Base-by-base conservation (phyloP, 73 alveolate genomes). In the Loxodes magnus region DNA sequence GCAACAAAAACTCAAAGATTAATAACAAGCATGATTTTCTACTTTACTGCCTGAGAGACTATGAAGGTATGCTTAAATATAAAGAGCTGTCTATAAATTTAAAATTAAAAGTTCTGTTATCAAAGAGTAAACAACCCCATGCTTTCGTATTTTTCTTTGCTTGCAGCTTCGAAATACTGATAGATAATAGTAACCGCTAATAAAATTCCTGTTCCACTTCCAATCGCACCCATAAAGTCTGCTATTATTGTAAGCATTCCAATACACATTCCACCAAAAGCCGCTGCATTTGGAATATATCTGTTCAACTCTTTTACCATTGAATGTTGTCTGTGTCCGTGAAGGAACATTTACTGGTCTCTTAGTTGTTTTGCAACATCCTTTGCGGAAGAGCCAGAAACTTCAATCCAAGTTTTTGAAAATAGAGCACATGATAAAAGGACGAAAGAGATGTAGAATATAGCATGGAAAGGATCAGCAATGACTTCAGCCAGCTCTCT, bases 181-280 rank as follows among this genome's bases (percentile, higher is more conserved):
- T 95, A 95, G 78, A 95, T 94, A 70, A 95, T 95, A 33, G 98
- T 80, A 24, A 88, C 99, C 26, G 98, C 94, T 77, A 95, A 80
- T 56, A 95, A 78, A 64, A 95, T 95, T 44, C 99, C 99, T 50
- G 99, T 95, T 31, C 99, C 89, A 6, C 93, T 63, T 26, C 99
- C 99, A 73, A 95, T 95, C 43, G 98, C 99, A 27, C 99, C 99
- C 57, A 95, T 61, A 71, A 95, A 90, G 68, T 95, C 99, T 29
- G 99, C 99, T 54, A 90, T 52, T 49, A 95, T 87, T 25, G 98
- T 77, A 41, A 95, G 77, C 56, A 94, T 96, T 14, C 99, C 99
- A 75, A 95, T 95, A 71, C 99, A 92, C 97, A 93, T 87, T 43
- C 99, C 99, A 20, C 99, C 99, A 63, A 95, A 92, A 46, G 98